Percentiles rank a stretch among this genome's conserved stretches.
Evolutionary conservation across 345 rosid genomes (phyloP).

Genomic region (Firmiana major): DNA sequence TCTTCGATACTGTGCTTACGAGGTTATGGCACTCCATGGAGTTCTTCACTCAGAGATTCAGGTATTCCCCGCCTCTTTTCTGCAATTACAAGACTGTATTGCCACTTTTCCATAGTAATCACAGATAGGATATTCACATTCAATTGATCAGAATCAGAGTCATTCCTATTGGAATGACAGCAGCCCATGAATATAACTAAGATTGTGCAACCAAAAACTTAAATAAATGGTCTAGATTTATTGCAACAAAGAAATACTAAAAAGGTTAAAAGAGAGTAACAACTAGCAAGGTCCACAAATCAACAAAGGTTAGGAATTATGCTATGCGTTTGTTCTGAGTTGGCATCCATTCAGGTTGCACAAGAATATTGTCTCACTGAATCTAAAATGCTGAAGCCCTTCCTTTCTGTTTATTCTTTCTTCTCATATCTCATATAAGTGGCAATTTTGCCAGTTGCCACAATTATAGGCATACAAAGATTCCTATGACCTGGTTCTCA

Average conservation of each 20-base stretch:
- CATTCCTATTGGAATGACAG: constrained; percentile 5
- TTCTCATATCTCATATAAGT: neutral
- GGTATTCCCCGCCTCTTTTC: constrained; percentile 22
- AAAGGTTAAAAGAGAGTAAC: neutral
- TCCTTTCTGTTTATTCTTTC: neutral
- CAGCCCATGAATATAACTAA: constrained; percentile 15
- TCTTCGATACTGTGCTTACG: constrained; percentile 54
- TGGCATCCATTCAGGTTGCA: constrained; percentile 14
- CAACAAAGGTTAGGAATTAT: constrained; percentile 12
- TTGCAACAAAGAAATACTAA: constrained; percentile 8
- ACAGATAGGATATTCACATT: constrained; percentile 29
- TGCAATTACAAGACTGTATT: neutral
- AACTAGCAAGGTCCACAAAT: neutral
- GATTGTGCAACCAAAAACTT: neutral
- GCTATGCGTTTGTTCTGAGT: constrained; percentile 20
- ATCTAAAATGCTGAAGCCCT: neutral
- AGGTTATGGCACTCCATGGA: constrained; percentile 75
- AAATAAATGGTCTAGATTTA: constrained; percentile 9
- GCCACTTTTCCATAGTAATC: neutral
- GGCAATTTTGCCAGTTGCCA: neutral
- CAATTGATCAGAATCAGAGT: constrained; percentile 24
- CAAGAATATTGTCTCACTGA: neutral
- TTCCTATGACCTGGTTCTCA: constrained; percentile 6
- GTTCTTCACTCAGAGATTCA: constrained; percentile 70
- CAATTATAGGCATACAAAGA: neutral